A percentile compares a stretch with the other conserved stretches of the same genome.
Evolutionary conservation across 1,284 basidiomycete species (phyloP).

Genomic region (Coniferiporia weirii): DNA sequence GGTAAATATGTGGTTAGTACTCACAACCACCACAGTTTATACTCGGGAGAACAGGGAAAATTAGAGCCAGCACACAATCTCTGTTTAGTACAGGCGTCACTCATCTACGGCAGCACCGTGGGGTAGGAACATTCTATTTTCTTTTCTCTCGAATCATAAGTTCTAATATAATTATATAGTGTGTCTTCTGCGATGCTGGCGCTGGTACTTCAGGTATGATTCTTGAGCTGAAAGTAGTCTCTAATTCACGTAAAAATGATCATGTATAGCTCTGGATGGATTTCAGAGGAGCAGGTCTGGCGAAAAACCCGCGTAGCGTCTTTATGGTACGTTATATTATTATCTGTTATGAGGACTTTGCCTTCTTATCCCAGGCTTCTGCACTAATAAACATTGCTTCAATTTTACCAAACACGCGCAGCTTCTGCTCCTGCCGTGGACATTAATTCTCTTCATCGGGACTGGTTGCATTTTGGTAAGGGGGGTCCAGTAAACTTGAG

Average conservation of each 20-base stretch:
- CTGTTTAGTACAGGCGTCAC: background rate
- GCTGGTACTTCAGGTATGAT: slow-evolving; percentile 13
- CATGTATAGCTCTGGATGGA: slow-evolving; percentile 13
- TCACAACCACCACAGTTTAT: background rate
- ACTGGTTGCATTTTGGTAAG: slow-evolving; percentile 4
- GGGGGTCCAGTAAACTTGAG: background rate
- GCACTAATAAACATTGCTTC: background rate
- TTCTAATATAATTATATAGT: background rate
- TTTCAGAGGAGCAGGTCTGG: background rate
- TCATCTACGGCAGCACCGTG: slow-evolving; percentile 1
- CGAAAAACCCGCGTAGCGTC: background rate
- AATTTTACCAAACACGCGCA: slow-evolving; percentile 10
- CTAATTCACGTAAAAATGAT: background rate
- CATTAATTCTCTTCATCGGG: background rate
- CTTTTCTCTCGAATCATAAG: background rate
- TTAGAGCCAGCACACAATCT: background rate
- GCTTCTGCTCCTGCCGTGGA: slow-evolving; percentile 14
- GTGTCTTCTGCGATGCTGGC: slow-evolving; percentile 3
- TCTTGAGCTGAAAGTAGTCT: background rate
- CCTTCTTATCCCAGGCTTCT: background rate
- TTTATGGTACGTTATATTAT: background rate
- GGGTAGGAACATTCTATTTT: background rate
- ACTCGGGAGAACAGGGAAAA: background rate
- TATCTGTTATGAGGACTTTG: background rate
- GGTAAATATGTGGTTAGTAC: background rate